Evolutionary conservation across 1,139 yeast species (phyloP).

Genomic region (Diutina rugosa): DNA sequence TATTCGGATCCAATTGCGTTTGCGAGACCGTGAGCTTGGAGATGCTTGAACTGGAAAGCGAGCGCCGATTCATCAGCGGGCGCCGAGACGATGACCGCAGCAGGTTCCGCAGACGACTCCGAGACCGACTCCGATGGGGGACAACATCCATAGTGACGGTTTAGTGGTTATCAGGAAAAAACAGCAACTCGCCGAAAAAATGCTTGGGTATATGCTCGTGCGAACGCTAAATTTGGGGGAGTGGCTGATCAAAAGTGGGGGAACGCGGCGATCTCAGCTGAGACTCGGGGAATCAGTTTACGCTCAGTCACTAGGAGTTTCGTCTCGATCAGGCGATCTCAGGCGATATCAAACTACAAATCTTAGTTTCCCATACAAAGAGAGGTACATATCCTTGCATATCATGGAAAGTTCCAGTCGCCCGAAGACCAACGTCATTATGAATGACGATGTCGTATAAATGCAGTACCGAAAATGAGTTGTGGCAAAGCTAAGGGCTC

Average conservation of each 20-base stretch:
- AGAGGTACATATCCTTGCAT: not conserved
- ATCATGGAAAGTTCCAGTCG: not conserved
- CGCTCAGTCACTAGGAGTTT: too few relatives aligned
- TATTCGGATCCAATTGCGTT: conserved; percentile 15
- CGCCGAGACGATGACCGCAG: conserved; percentile 2
- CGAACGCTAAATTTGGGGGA: not conserved
- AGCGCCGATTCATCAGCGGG: conserved; percentile 3
- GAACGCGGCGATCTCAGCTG: not conserved
- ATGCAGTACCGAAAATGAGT: not conserved
- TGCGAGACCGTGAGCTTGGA: conserved; percentile 12
- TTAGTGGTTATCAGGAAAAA: not conserved
- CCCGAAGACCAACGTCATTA: not conserved
- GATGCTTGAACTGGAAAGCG: conserved; percentile 7
- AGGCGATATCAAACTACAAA: too few relatives aligned
- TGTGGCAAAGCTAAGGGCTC: not conserved
- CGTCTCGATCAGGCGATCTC: too few relatives aligned
- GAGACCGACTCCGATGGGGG: not conserved
- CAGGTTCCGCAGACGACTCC: not conserved
- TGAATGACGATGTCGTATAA: not conserved
- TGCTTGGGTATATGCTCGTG: not conserved
- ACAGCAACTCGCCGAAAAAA: not conserved
- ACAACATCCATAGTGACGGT: not conserved
- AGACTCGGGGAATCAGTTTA: too few relatives aligned
- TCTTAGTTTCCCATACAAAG: not conserved
- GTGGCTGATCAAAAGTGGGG: not conserved